Evolutionary conservation across 2,329 filamentous ascomycete genomes (phyloP), one percentile per base, ranked within the genome.

Genomic region (Colletotrichum falcatum): DNA sequence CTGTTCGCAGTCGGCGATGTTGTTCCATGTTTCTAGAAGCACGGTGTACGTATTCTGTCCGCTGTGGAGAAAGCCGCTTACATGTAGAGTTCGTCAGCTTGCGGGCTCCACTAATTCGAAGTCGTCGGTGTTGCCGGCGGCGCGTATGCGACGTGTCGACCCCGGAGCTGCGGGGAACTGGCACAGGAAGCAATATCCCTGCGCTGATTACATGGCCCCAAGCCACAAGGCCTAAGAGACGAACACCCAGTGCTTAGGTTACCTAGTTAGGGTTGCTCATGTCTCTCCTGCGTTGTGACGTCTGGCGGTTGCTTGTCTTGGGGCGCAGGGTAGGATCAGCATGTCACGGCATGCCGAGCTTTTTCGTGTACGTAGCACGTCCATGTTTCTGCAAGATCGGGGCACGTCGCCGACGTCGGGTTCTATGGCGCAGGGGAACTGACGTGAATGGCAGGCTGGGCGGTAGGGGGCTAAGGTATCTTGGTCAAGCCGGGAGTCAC

Each of bases 111-210:
- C 33, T 18, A 16, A 33, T 35, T 56, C 26, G 33, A 14, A 37
- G 26, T 46, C 11, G 16, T 59, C 55, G 55, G 55, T 20, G 39
- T 59, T 59, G 55, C 39, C 55, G 55, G 55, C 37, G 39, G 54
- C 54, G 23, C 54, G 37, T 56, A 56, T 56, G 54, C 30, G 30
- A 16, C 14, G 26, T 30, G 1, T 26, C 55, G 42, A n/a, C 9
- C 53, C 53, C 35, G 49, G 33, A 39, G 37, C 39, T 59, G 55
- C 39, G 55, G 55, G 55, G 37, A n/a, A 44, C 2, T 44, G 37
- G 55, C 53, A 55, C 53, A 55, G n/a, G 33, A 26, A 37, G 33
- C 28, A 54, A 35, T 11, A 18, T 56, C n/a, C 37, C 14, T 20
- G 37, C 14, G 55, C 55, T 18, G 7, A 23, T 14, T 30, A 23